phyloP scores from a whole-genome alignment of 305 asterid genomes.

The Rubia occidens region DNA sequence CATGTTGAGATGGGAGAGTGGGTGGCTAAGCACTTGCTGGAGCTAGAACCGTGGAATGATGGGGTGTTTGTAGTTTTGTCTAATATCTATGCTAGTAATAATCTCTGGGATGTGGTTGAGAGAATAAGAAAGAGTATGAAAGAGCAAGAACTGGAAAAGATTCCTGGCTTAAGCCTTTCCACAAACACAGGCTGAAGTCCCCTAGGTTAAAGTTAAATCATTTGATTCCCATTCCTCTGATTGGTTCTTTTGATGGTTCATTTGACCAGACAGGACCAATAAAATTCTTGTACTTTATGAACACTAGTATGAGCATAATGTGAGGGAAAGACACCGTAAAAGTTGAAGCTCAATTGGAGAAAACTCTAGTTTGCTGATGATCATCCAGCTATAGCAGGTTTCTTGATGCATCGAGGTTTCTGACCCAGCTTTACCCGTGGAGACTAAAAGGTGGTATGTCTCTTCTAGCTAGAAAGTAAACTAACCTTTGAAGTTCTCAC shows the following conservation, averaged over 20 bases:
- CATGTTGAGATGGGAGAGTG: conserved; percentile 64
- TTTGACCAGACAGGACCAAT: not conserved
- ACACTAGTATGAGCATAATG: not conserved
- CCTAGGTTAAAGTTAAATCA: not conserved
- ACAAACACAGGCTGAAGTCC: conserved; percentile 17
- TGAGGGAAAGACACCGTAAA: not conserved
- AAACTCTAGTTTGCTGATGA: not conserved
- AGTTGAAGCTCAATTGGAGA: not conserved
- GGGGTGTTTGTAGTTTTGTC: conserved; percentile 75
- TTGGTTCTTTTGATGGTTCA: not conserved
- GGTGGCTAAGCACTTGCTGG: conserved; percentile 62
- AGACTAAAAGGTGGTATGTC: not conserved
- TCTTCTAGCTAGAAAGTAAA: not conserved
- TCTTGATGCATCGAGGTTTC: conserved; percentile 1
- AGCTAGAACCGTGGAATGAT: conserved; percentile 68
- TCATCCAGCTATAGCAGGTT: not conserved
- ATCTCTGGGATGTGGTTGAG: conserved; percentile 69
- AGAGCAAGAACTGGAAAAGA: conserved; percentile 43
- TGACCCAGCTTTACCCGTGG: not conserved
- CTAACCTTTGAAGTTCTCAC: not conserved
- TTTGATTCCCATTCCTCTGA: not conserved
- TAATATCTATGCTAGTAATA: conserved; percentile 71
- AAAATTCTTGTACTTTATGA: not conserved
- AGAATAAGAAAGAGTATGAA: conserved; percentile 50
- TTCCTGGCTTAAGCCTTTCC: conserved; percentile 66